These are phyloP conservation scores for Pseudocercospora musae DNA, from an alignment of 2,329 filamentous ascomycete genomes.

Conservation along the genomic window DNA sequence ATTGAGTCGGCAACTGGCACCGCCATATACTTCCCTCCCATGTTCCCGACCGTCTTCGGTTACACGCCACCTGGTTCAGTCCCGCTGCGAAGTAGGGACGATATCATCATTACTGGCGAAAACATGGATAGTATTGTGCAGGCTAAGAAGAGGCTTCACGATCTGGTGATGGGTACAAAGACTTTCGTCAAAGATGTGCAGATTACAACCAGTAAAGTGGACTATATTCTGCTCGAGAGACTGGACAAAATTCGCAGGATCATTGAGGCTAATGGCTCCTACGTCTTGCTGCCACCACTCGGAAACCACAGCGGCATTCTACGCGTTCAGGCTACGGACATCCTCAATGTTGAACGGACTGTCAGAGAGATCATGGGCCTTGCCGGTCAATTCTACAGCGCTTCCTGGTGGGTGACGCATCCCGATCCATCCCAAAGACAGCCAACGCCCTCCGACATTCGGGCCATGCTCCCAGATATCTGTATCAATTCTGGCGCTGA, in stretches of 20 bases:
- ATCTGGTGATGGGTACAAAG: slow-evolving; percentile 75
- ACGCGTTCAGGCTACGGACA: slow-evolving; percentile 88
- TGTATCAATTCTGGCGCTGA: slow-evolving; percentile 96
- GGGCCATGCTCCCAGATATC: slow-evolving; percentile 90
- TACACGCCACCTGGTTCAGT: slow-evolving; percentile 77
- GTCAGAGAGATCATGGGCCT: slow-evolving; percentile 94
- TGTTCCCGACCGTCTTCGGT: slow-evolving; percentile 86
- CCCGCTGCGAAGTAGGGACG: slow-evolving; percentile 74
- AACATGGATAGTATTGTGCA: slow-evolving; percentile 77
- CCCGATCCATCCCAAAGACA: slow-evolving; percentile 63
- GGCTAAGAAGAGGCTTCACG: slow-evolving; percentile 87
- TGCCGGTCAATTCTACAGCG: slow-evolving; percentile 95
- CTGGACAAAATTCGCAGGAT: slow-evolving; percentile 97
- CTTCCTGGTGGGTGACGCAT: slow-evolving; percentile 89
- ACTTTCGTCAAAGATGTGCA: slow-evolving; percentile 81
- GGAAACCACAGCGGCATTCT: slow-evolving; percentile 81
- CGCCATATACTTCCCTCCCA: slow-evolving; percentile 95
- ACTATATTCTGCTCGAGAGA: slow-evolving; percentile 85
- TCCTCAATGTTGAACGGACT: slow-evolving; percentile 89
- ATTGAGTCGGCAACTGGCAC: slow-evolving; percentile 95
- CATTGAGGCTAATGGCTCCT: slow-evolving; percentile 92
- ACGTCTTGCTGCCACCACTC: slow-evolving; percentile 85
- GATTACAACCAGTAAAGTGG: slow-evolving; percentile 87
- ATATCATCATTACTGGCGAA: slow-evolving; percentile 94
- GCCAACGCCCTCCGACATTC: slow-evolving; percentile 66